These are phyloP conservation scores for Schoenoplectus tabernaemontani DNA, from an alignment of 202 grass and related monocot genomes.

Conservation along the genomic window DNA sequence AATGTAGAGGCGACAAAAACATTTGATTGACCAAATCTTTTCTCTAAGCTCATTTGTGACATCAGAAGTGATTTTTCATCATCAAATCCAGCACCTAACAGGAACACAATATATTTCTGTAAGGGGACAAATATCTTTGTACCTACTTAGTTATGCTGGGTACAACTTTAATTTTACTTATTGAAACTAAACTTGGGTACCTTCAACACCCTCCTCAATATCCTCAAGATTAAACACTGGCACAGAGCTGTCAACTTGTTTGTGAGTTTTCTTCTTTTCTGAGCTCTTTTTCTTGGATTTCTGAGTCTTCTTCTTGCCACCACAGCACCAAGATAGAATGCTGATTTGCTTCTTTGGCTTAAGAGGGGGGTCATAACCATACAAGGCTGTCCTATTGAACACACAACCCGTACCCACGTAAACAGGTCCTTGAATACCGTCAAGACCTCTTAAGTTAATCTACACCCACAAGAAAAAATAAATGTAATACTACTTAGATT, in stretches of 20 bases:
- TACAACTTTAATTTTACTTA: not conserved
- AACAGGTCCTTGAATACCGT: slow-evolving; percentile 77
- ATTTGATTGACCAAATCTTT: slow-evolving; percentile 92
- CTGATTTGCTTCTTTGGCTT: slow-evolving; percentile 42
- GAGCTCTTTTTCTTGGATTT: slow-evolving; percentile 77
- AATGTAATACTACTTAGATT: slow-evolving; percentile 24
- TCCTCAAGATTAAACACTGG: slow-evolving; percentile 95
- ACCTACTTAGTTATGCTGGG: not conserved
- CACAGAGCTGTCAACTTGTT: slow-evolving; percentile 77
- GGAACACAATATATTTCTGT: slow-evolving; percentile 15
- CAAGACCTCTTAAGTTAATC: slow-evolving; percentile 92
- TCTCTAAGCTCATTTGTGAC: slow-evolving; percentile 99
- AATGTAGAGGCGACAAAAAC: slow-evolving; percentile 95
- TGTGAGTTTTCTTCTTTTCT: slow-evolving; percentile 78
- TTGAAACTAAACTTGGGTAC: slow-evolving; percentile 25
- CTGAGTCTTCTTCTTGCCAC: slow-evolving; percentile 56
- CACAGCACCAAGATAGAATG: slow-evolving; percentile 54
- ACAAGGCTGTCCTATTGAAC: slow-evolving; percentile 77
- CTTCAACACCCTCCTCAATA: slow-evolving; percentile 97
- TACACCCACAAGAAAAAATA: slow-evolving; percentile 30
- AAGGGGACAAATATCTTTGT: not conserved
- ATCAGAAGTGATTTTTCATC: slow-evolving; percentile 97
- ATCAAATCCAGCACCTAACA: slow-evolving; percentile 88
- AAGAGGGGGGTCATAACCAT: slow-evolving; percentile 75
- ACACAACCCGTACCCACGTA: slow-evolving; percentile 88